A percentile compares a stretch with the other conserved stretches of the same genome.
These are phyloP conservation scores for Oryza australiensis DNA, from an alignment of 176 grass and related monocot species.

Conservation along the genomic window DNA sequence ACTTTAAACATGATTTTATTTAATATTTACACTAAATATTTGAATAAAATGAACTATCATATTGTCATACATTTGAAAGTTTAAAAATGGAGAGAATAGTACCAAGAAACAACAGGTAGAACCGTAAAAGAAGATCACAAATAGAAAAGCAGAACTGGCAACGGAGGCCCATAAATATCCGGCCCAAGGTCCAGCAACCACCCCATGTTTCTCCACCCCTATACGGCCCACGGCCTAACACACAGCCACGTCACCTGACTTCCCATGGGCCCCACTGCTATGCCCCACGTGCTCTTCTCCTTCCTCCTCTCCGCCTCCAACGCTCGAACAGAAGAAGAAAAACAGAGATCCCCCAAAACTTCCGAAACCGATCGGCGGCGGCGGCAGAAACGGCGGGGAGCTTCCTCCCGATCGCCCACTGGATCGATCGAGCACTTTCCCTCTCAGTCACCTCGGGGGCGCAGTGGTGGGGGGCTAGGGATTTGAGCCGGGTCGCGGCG, in stretches of 20 bases:
- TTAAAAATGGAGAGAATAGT: too few relatives aligned
- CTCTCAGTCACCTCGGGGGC: neutral
- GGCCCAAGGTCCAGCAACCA: neutral
- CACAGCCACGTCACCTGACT: neutral
- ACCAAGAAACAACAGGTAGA: too few relatives aligned
- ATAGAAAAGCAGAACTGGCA: neutral
- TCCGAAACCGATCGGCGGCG: neutral
- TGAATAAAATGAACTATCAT: too few relatives aligned
- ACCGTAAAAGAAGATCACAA: too few relatives aligned
- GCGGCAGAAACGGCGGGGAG: neutral
- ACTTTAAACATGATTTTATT: too few relatives aligned
- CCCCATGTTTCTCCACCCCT: neutral
- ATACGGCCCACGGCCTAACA: neutral
- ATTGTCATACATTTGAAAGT: too few relatives aligned
- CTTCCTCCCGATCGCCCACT: neutral
- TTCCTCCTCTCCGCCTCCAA: slow-evolving; percentile 16
- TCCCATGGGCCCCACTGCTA: neutral
- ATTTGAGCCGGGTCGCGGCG: slow-evolving; percentile 20
- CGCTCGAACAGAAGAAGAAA: neutral
- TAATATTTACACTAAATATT: too few relatives aligned
- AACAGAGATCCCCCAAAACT: neutral
- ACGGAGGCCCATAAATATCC: neutral
- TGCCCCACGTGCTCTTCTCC: slow-evolving; percentile 22
- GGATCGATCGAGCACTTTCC: neutral
- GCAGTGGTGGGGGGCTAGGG: neutral